Evolutionary conservation across 495 filamentous ascomycete genomes (phyloP), one percentile per base, ranked within the genome.

Genomic region (Neurospora sp.): DNA sequence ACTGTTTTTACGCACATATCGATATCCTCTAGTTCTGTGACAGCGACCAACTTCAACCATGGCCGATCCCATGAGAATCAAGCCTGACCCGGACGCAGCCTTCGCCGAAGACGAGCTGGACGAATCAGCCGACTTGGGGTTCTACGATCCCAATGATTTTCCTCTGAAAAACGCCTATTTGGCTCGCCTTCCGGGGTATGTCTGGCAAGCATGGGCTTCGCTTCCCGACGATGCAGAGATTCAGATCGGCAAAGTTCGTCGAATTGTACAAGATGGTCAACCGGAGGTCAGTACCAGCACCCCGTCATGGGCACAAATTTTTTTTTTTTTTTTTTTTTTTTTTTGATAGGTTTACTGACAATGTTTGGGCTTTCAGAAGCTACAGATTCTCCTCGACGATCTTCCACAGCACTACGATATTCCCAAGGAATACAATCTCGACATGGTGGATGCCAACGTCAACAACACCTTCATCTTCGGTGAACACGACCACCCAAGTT

Each of bases 401-500:
- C 77, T 89, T 18, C 82, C 87, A 2, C 83, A 89, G 69, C 91
- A 93, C 76, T 82, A 88, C 70, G 81, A 88, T 3, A 83, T 97
- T 20, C 93, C 94, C 3, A 93, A 92, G 76, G 93, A 96, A 78
- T 98, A 97, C 81, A 85, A 89, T 68, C 83, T 98, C 70, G 87
- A 93, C 16, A 77, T 91, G 72, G 89, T 85, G 72, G 91, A 88
- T 76, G 75, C 83, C 76, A 78, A 88, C 74, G 81, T 90, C 69
- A 82, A 88, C 78, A 99, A 98, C 78, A 95, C 92, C 9, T 97
- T 89, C 78, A 82, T 98, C 48, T 98, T 98, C 77, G 92, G 91
- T 18, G 94, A 98, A 81, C 94, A 96, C 79, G 92, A 98, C 78
- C 86, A 96, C 31, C 91, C 94, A 2, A 93, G 92, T 38, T 94